A percentile compares a stretch with the other conserved stretches of the same genome.
Conservation (phyloP, 306 rosid genomes). For the Lathyrus sativus region DNA sequence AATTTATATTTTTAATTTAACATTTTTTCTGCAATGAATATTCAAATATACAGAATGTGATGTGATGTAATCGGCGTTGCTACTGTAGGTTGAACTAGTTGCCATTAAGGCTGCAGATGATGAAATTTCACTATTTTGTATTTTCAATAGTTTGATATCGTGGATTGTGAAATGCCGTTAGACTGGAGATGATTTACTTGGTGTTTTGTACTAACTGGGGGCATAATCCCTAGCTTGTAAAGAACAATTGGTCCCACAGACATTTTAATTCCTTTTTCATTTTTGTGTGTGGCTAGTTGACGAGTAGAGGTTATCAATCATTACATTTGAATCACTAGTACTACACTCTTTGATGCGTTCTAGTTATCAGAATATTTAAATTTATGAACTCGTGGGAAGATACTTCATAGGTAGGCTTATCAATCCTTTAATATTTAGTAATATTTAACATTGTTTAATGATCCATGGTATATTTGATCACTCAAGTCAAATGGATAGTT, state of each 20-base stretch:
- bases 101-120: constrained; percentile 13
- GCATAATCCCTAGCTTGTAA: not conserved
- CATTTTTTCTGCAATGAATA: not conserved
- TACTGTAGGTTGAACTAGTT: constrained; percentile 10
- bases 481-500: constrained; percentile 2
- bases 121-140: constrained; percentile 10
- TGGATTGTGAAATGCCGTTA: constrained; percentile 28
- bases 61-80: not conserved
- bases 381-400: constrained; percentile 23
- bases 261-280: constrained; percentile 24
- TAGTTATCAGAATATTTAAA: constrained; percentile 11
- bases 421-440: not conserved
- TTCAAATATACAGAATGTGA: constrained; percentile 13
- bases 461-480: constrained; percentile 8
- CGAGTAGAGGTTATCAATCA: not conserved
- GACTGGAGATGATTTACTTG: constrained; percentile 26
- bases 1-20: constrained; percentile 2
- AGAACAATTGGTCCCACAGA: not conserved
- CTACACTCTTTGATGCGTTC: constrained; percentile 22
- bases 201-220: not conserved
- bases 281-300: not conserved
- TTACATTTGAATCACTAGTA: constrained; percentile 19
- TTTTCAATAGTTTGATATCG: constrained; percentile 12
- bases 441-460: constrained; percentile 14
- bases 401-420: not conserved